Evolutionary conservation across 441 rosid species (phyloP).

Genomic region (Pelargonium citronellum): DNA sequence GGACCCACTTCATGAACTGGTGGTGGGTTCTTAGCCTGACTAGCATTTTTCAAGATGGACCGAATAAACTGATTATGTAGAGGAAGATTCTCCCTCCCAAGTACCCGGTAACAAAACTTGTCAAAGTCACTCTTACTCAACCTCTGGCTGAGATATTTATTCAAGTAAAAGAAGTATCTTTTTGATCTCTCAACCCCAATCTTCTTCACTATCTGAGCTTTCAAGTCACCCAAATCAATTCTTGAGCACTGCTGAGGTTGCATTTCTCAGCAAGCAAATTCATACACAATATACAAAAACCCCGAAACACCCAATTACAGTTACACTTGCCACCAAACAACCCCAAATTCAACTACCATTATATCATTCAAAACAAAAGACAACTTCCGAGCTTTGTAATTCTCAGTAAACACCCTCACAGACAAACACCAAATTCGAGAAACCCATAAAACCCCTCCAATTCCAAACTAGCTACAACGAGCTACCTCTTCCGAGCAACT

Average conservation of each 20-base stretch:
- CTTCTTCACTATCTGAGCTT: conserved; percentile 61
- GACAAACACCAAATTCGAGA: neutral
- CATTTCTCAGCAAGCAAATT: conserved; percentile 54
- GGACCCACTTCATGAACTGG: conserved; percentile 42
- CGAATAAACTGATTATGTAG: conserved; percentile 75
- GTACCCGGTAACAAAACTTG: conserved; percentile 54
- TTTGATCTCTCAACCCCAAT: conserved; percentile 71
- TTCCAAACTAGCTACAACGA: neutral
- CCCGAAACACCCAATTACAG: conserved; percentile 28
- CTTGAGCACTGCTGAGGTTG: conserved; percentile 69
- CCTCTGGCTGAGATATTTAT: conserved; percentile 67
- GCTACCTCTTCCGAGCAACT: conserved; percentile 29
- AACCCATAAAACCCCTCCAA: neutral
- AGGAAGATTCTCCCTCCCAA: conserved; percentile 82
- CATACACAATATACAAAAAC: conserved; percentile 44
- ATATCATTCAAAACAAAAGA: neutral
- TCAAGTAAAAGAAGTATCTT: conserved; percentile 63
- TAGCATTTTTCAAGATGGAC: conserved; percentile 68
- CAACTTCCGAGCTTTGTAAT: neutral
- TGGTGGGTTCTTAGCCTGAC: conserved; percentile 58
- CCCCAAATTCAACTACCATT: neutral
- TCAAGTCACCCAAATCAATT: conserved; percentile 71
- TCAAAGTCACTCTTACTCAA: conserved; percentile 73
- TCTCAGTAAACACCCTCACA: neutral
- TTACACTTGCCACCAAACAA: neutral